Percentiles rank a stretch among this genome's conserved stretches.
These are phyloP conservation scores for Saccharomyces cerevisiae DNA, from an alignment of 805 yeast genomes.

Conservation along the genomic window DNA sequence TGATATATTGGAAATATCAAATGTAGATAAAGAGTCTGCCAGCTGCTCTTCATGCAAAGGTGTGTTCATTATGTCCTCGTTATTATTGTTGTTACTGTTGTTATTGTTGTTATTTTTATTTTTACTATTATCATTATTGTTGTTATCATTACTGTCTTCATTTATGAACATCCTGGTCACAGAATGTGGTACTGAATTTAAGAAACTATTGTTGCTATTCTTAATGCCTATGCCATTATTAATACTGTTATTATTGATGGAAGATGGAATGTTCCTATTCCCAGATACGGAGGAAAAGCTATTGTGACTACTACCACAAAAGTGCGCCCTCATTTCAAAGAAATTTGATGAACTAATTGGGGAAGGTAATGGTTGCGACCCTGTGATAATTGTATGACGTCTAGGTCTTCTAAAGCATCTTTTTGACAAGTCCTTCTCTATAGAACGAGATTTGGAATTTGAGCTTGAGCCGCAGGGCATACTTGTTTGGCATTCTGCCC, in stretches of 20 bases:
- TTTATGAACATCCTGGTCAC: slow-evolving; percentile 9
- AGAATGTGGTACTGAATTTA: slow-evolving; percentile 5
- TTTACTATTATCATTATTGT: neutral
- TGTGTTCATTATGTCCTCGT: neutral
- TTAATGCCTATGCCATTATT: neutral
- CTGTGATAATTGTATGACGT: slow-evolving; percentile 71
- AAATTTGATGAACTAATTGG: slow-evolving; percentile 55
- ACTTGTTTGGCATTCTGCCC: neutral
- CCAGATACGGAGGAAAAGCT: slow-evolving; percentile 2
- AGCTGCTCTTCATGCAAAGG: slow-evolving; percentile 17
- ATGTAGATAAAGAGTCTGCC: slow-evolving; percentile 35
- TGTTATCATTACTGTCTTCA: neutral
- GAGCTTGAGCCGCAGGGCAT: slow-evolving; percentile 3
- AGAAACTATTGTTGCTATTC: neutral
- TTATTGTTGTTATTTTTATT: no score
- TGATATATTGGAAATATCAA: slow-evolving; percentile 22
- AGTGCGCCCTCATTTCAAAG: slow-evolving; percentile 28
- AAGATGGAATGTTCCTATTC: neutral
- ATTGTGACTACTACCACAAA: slow-evolving; percentile 14
- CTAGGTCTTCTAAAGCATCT: slow-evolving; percentile 41
- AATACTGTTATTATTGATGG: neutral
- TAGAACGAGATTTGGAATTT: slow-evolving; percentile 3
- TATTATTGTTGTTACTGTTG: neutral
- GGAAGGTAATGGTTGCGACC: slow-evolving; percentile 88
- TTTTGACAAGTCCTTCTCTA: slow-evolving; percentile 1